Evolutionary conservation across 495 filamentous ascomycete genomes (phyloP).

Genomic region (Podospora australis): DNA sequence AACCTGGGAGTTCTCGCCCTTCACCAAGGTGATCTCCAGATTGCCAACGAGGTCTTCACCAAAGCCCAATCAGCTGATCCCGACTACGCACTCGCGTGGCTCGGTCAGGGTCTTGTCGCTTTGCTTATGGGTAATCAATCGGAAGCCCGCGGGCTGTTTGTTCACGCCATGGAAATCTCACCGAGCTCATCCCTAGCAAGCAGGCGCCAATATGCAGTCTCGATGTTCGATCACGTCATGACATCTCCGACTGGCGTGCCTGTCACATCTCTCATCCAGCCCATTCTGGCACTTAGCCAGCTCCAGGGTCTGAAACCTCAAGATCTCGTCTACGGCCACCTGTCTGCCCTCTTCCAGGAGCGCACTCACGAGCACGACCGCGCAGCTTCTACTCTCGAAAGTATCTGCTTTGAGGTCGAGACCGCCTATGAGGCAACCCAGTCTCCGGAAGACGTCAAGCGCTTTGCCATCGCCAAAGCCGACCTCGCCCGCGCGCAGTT

Average conservation of each 20-base stretch:
- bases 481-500: slow-evolving; percentile 78
- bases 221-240: slow-evolving; percentile 71
- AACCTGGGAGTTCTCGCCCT: slow-evolving; percentile 85
- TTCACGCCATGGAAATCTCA: slow-evolving; percentile 92
- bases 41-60: slow-evolving; percentile 84
- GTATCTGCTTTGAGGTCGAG: slow-evolving; percentile 63
- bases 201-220: slow-evolving; percentile 69
- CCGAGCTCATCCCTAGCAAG: slow-evolving; percentile 62
- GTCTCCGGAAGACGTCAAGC: slow-evolving; percentile 60
- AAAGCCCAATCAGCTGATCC: slow-evolving; percentile 90
- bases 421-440: slow-evolving; percentile 78
- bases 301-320: slow-evolving; percentile 59
- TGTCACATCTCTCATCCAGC: slow-evolving; percentile 54
- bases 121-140: slow-evolving; percentile 60
- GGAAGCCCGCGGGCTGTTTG: slow-evolving; percentile 78
- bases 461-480: slow-evolving; percentile 76
- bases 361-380: slow-evolving; percentile 59
- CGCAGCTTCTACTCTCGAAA: slow-evolving; percentile 59
- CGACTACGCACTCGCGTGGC: slow-evolving; percentile 86
- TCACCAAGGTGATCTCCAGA: slow-evolving; percentile 68
- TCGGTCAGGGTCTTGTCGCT: slow-evolving; percentile 85
- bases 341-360: slow-evolving; percentile 75
- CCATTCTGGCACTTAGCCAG: slow-evolving; percentile 83
- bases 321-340: slow-evolving; percentile 66
- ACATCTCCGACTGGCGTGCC: slow-evolving; percentile 47